Base-by-base conservation (phyloP, 2,329 filamentous ascomycete species). In the Macrophomina pseudophaseolina region DNA sequence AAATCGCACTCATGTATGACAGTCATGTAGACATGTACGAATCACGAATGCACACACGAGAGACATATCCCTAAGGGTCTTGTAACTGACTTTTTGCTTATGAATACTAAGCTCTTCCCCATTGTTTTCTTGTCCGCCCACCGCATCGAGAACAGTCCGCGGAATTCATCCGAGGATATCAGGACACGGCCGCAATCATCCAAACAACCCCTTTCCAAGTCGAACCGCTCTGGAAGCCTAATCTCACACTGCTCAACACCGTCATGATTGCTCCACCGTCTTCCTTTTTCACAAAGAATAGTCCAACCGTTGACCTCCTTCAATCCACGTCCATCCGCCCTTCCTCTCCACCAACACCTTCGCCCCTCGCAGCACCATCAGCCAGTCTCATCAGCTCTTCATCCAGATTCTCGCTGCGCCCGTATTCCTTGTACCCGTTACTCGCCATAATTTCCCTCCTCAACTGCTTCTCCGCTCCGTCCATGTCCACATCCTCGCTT, bases 351-450 rank as follows among this genome's bases (percentile, higher is more conserved):
- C 9, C 53, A 7, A 14, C 53, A 42, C 35, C 35, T 2, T 16
- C 54, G 5, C 28, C 23, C 28, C 33, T 14, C 58, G 5, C 64
- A 7, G 46, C 65, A 12, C 33, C 58, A 5, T 58, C 69, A 40
- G 14, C 18, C 63, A 49, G 59, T 28, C 23, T 49, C 58, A 58
- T 53, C 44, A 60, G 30, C 51, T 64, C 67, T 12, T 4, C 30
- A n/a, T 42, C 65, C n/a, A 56, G 14, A 32, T 51, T 11, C 14
- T n/a, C 35, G 33, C 62, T 46, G 23, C 23, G 23, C 23, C 23
- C 23, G 3, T 23, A 2, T 38, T 38, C 35, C 11, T 38, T 38
- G 7, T 38, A 7, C 63, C 16, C 54, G 8, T 51, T 66, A 30
- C n/a, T 48, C 12, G 33, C 48, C 35, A 64, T 30, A 30, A 64